phyloP scores from a whole-genome alignment of 2,329 filamentous ascomycete species.

The Exophiala mesophila region DNA sequence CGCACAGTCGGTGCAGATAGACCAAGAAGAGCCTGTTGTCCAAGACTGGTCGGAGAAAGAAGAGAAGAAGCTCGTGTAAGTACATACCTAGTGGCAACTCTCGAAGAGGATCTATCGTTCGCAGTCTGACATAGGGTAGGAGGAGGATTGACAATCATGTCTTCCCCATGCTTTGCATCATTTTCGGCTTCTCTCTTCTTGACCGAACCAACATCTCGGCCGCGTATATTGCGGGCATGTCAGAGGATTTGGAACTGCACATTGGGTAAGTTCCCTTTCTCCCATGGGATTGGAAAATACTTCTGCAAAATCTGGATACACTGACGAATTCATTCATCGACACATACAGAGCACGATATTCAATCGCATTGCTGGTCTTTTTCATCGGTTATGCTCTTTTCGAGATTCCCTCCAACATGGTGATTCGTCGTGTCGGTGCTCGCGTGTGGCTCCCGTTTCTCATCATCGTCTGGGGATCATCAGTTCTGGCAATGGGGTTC shows the following conservation, averaged over 20 bases:
- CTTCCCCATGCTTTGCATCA: conserved; percentile 12
- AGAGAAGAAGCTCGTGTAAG: conserved; percentile 9
- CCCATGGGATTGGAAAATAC: too few species aligned
- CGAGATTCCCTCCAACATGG: conserved; percentile 30
- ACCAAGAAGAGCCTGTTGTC: not conserved
- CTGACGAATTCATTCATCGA: too few species aligned
- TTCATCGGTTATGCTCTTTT: conserved; percentile 27
- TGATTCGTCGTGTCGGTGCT: conserved; percentile 27
- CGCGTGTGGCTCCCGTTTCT: conserved; percentile 37
- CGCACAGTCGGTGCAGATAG: not conserved
- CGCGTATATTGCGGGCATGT: conserved; percentile 29
- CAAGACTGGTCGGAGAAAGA: conserved; percentile 8
- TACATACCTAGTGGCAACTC: not conserved
- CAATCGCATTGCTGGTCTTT: conserved; percentile 29
- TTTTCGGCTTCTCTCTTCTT: conserved; percentile 12
- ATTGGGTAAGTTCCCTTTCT: conserved; percentile 8
- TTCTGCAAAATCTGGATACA: too few species aligned
- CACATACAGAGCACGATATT: conserved; percentile 26
- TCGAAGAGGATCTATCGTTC: too few species aligned
- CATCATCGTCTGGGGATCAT: conserved; percentile 24
- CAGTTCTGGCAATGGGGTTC: conserved; percentile 27
- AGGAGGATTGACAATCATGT: conserved; percentile 11
- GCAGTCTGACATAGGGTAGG: not conserved
- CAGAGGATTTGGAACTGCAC: conserved; percentile 26
- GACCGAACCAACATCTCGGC: conserved; percentile 21